Percentiles rank a stretch among this genome's conserved stretches.
phyloP scores from a whole-genome alignment of 2,329 filamentous ascomycete species.

The Microcera coccophila region DNA sequence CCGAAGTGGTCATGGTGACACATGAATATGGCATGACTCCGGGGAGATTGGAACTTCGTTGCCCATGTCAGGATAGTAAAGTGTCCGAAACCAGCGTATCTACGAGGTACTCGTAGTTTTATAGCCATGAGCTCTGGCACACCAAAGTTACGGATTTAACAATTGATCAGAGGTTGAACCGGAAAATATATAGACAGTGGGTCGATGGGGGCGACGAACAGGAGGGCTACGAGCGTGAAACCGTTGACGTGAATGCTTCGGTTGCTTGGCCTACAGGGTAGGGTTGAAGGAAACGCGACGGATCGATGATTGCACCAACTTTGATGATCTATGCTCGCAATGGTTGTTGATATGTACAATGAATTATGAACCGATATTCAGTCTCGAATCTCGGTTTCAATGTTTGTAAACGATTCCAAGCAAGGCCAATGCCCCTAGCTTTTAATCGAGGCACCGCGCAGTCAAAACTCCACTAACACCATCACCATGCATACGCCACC shows the following conservation, averaged over 20 bases:
- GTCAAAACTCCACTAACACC: constrained; percentile 5
- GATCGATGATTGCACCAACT: not conserved
- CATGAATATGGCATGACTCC: no score
- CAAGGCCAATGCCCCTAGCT: no score
- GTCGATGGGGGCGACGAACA: constrained; percentile 17
- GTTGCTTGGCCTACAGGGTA: constrained; percentile 10
- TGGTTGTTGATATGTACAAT: not conserved
- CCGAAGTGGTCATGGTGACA: no score
- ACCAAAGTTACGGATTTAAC: constrained; percentile 37
- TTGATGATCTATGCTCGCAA: not conserved
- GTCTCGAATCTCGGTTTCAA: no score
- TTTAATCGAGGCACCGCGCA: no score
- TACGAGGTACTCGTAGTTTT: no score
- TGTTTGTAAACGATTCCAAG: no score
- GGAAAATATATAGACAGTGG: constrained; percentile 24
- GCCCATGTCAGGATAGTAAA: no score
- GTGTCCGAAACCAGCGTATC: no score
- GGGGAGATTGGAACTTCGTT: no score
- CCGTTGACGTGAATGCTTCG: constrained; percentile 8
- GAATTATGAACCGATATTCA: no score
- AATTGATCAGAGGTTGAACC: constrained; percentile 34
- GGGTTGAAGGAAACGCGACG: not conserved
- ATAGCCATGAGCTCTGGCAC: constrained; percentile 38
- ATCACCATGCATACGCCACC: not conserved
- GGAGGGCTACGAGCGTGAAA: constrained; percentile 7